These are phyloP conservation scores for Diaporthe sp. DNA, from an alignment of 2,329 filamentous ascomycete genomes.

Conservation along the genomic window DNA sequence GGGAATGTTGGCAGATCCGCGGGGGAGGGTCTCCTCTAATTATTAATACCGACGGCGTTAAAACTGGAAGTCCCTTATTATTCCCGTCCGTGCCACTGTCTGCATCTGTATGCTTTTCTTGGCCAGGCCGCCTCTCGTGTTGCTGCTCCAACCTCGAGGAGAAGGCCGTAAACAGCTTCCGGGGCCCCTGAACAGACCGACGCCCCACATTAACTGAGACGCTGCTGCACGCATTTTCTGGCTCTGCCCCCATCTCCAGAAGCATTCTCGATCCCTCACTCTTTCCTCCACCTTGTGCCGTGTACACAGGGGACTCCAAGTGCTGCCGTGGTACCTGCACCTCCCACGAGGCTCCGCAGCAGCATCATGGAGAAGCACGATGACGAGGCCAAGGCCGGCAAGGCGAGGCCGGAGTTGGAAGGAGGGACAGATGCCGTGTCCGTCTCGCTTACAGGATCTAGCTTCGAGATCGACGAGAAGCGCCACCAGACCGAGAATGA, in stretches of 20 bases:
- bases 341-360: background rate
- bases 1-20: slow-evolving; percentile 14
- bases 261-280: background rate
- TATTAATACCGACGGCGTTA: background rate
- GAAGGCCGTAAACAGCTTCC: background rate
- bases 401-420: background rate
- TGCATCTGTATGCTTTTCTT: background rate
- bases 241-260: background rate
- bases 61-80: background rate
- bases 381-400: slow-evolving; percentile 9
- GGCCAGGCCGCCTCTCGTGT: background rate
- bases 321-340: background rate
- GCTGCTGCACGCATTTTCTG: background rate
- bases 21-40: background rate
- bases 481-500: background rate
- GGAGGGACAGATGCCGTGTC: background rate
- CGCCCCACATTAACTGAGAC: background rate
- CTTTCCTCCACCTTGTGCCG: background rate
- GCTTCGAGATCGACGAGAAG: slow-evolving; percentile 30
- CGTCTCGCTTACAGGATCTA: slow-evolving; percentile 25
- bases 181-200: background rate
- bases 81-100: background rate
- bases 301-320: too few relatives aligned
- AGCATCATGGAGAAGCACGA: slow-evolving; percentile 19
- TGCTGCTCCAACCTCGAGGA: background rate